phyloP scores from a whole-genome alignment of 208 protist species.

The Porcisia deanei region DNA sequence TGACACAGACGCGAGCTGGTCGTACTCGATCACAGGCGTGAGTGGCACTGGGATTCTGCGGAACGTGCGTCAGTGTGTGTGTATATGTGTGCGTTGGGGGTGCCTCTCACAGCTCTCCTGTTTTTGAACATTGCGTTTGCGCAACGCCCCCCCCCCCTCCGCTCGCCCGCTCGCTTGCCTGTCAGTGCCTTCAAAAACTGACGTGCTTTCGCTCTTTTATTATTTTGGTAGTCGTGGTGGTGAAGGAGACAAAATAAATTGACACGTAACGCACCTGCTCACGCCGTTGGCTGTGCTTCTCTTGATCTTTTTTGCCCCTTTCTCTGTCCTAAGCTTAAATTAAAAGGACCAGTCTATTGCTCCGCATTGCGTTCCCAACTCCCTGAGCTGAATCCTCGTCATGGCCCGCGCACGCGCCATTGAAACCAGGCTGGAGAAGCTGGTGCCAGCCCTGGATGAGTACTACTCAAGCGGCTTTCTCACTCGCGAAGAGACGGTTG shows the following conservation, averaged over 20 bases:
- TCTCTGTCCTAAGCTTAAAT: too few species aligned
- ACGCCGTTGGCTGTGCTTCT: background rate
- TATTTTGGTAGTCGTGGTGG: too few species aligned
- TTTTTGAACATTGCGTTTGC: background rate
- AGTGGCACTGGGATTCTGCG: background rate
- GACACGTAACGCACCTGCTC: background rate
- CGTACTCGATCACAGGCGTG: background rate
- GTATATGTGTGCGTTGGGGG: background rate
- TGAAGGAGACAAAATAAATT: too few species aligned
- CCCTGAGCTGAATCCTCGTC: background rate
- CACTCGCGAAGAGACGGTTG: conserved; percentile 58
- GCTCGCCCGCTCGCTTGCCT: too few species aligned
- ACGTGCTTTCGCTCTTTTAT: too few species aligned
- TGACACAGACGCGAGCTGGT: background rate
- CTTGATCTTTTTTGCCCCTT: background rate
- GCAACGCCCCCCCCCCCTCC: background rate
- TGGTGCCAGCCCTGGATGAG: conserved; percentile 82
- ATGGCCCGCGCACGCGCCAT: conserved; percentile 88
- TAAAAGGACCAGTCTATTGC: background rate
- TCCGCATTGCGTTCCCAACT: too few species aligned
- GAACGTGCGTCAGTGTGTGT: background rate
- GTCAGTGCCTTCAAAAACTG: too few species aligned
- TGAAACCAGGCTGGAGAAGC: conserved; percentile 88
- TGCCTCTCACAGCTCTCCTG: background rate
- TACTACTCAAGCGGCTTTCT: conserved; percentile 87